Evolutionary conservation across 345 rosid genomes (phyloP).

Genomic region (Gossypium herbaceum): DNA sequence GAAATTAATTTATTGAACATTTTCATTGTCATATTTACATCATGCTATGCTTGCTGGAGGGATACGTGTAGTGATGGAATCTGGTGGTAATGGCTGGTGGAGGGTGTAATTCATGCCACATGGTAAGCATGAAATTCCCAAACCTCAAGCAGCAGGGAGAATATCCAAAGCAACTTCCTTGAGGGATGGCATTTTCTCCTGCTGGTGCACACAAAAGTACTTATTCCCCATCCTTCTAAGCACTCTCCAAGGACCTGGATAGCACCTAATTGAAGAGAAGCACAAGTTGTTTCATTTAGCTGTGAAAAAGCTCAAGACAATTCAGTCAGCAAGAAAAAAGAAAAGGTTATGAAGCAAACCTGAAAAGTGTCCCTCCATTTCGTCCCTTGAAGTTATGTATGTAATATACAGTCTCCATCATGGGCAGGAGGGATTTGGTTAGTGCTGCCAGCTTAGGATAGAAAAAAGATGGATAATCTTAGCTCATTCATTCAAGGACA

Average conservation of each 20-base stretch:
- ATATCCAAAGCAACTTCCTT: constrained; percentile 85
- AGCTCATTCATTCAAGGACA: constrained; percentile 24
- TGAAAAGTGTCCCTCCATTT: constrained; percentile 85
- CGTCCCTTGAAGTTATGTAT: constrained; percentile 90
- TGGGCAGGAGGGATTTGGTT: constrained; percentile 62
- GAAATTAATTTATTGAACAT: neutral
- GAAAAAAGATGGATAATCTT: constrained; percentile 90
- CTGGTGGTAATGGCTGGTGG: neutral
- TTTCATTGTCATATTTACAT: neutral
- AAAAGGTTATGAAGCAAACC: constrained; percentile 31
- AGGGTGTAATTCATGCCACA: neutral
- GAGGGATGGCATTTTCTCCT: constrained; percentile 80
- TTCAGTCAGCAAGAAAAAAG: neutral
- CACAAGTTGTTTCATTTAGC: neutral
- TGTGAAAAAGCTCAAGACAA: neutral
- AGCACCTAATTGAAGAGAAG: constrained; percentile 43
- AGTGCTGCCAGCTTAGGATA: constrained; percentile 90
- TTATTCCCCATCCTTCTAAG: constrained; percentile 45
- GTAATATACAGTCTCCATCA: constrained; percentile 88
- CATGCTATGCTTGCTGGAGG: neutral
- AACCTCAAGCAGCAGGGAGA: constrained; percentile 65
- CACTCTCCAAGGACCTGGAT: constrained; percentile 94
- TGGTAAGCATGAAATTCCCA: constrained; percentile 26
- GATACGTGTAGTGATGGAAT: neutral
- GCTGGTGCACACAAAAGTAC: constrained; percentile 59